Evolutionary conservation across 345 rosid genomes (phyloP), one percentile per base, ranked within the genome.

Genomic region (Linum lewisii): DNA sequence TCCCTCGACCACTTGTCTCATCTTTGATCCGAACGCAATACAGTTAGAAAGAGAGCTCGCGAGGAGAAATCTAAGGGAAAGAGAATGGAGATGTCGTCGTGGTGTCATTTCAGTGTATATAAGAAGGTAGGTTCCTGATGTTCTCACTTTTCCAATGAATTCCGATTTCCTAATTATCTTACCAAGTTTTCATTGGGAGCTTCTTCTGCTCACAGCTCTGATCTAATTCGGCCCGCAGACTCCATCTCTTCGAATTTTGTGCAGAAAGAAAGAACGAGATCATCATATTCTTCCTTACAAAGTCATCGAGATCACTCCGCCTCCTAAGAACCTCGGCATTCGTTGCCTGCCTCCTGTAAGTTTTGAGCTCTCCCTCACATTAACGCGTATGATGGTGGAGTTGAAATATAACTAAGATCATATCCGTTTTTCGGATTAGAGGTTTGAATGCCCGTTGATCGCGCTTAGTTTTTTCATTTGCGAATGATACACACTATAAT

Each of bases 231-330:
- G 13, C 2, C 53, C 24, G 71, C 81, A 77, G 82, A 59, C 70
- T 15, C 70, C 68, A 61, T 64, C 60, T 24, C 32, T 78, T 56
- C 54, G 67, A 54, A 63, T 86, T 53, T 62, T 57, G 16, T 86
- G 97, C 77, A 82, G 89, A 71, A 88, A 81, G 83, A 86, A 77
- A 59, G 96, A 86, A 26, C 68, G 71, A 54, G 90, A 78, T 36
- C 84, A 84, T 53, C 77, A 67, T 52, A 70, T 63, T 60, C 57
- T 76, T 68, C 87, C 95, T 26, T 92, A 92, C 23, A 88, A 86
- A 81, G 99, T 86, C 51, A 63, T 88, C 62, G 99, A 93, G 69
- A 83, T 88, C 11, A 88, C 99, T 11, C 97, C 98, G 64, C 97
- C 95, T 1, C 99, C 99, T 63, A 93, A 79, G 76, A 74, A 67